A percentile compares a stretch with the other conserved stretches of the same genome.
These are phyloP conservation scores for Moesziomyces antarcticus DNA, from an alignment of 1,284 basidiomycete species.

Conservation along the genomic window DNA sequence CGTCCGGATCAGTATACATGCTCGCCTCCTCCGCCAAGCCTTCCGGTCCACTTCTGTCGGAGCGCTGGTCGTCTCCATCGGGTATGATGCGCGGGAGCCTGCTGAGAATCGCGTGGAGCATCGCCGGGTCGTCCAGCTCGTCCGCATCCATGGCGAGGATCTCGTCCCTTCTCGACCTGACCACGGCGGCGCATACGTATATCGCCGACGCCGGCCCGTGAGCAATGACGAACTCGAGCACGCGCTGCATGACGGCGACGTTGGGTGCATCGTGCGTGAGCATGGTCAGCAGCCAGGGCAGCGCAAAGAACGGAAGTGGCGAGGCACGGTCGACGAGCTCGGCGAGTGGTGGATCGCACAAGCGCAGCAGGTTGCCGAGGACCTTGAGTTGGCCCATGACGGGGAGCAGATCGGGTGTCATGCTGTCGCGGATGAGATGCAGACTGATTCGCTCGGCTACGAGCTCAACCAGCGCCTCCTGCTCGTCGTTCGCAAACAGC, in stretches of 20 bases:
- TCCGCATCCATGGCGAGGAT: constrained; percentile 22
- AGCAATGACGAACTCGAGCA: constrained; percentile 86
- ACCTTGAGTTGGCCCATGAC: constrained; percentile 84
- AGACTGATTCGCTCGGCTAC: constrained; percentile 76
- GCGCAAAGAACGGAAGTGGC: constrained; percentile 83
- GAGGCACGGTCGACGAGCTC: constrained; percentile 75
- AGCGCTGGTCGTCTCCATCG: neutral
- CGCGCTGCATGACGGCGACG: constrained; percentile 76
- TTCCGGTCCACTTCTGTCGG: neutral
- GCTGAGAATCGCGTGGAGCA: constrained; percentile 47
- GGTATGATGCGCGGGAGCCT: constrained; percentile 22
- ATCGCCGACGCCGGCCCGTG: constrained; percentile 83
- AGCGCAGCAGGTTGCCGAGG: constrained; percentile 75
- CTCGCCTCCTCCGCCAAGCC: neutral
- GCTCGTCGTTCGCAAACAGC: neutral
- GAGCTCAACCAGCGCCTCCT: constrained; percentile 20
- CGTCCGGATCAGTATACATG: constrained; percentile 45
- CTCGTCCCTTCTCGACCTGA: constrained; percentile 21
- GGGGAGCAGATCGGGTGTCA: constrained; percentile 85
- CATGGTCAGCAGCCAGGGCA: constrained; percentile 88
- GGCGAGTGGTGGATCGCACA: constrained; percentile 79
- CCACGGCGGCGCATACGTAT: constrained; percentile 80
- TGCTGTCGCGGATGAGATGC: constrained; percentile 85
- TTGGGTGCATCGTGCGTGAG: constrained; percentile 86
- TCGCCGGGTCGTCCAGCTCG: constrained; percentile 43